These are phyloP conservation scores for Penicillium paxilli DNA, from an alignment of 495 filamentous ascomycete genomes.

Conservation along the genomic window DNA sequence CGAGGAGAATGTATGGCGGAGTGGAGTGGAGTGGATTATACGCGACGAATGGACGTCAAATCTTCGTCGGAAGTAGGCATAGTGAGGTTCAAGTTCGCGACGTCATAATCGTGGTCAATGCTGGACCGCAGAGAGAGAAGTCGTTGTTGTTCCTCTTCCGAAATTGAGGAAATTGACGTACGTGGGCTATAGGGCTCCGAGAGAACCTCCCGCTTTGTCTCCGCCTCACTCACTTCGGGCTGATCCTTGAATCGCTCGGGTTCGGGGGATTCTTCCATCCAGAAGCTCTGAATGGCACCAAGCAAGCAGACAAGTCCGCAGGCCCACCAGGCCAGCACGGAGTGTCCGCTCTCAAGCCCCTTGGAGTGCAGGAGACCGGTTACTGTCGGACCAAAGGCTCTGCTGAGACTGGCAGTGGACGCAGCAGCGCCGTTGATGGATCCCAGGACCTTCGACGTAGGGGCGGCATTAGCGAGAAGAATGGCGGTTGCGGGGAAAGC, in stretches of 20 bases:
- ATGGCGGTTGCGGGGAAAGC: constrained; percentile 86
- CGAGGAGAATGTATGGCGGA: constrained; percentile 2
- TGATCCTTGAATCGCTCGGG: constrained; percentile 27
- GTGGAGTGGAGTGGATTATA: constrained; percentile 3
- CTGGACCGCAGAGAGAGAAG: constrained; percentile 45
- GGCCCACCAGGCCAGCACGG: constrained; percentile 90
- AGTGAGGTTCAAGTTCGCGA: constrained; percentile 28
- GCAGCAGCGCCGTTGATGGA: constrained; percentile 92
- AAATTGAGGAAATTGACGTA: constrained; percentile 15
- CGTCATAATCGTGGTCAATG: constrained; percentile 38
- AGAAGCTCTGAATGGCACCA: constrained; percentile 63
- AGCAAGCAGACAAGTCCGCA: constrained; percentile 71
- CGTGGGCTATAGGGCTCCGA: constrained; percentile 13
- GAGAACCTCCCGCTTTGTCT: constrained; percentile 26
- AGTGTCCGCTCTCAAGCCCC: constrained; percentile 76
- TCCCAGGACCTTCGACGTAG: constrained; percentile 76
- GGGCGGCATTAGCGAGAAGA: constrained; percentile 80
- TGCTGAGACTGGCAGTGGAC: constrained; percentile 81
- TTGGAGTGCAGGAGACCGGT: constrained; percentile 82
- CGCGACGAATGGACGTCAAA: neutral
- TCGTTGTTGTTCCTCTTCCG: constrained; percentile 40
- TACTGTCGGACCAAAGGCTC: constrained; percentile 84
- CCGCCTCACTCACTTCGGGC: constrained; percentile 21
- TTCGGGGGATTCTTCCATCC: constrained; percentile 47
- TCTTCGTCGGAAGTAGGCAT: constrained; percentile 12